These are phyloP conservation scores for Solanum gracilifrons DNA, from an alignment of 257 asterid species.

Conservation along the genomic window DNA sequence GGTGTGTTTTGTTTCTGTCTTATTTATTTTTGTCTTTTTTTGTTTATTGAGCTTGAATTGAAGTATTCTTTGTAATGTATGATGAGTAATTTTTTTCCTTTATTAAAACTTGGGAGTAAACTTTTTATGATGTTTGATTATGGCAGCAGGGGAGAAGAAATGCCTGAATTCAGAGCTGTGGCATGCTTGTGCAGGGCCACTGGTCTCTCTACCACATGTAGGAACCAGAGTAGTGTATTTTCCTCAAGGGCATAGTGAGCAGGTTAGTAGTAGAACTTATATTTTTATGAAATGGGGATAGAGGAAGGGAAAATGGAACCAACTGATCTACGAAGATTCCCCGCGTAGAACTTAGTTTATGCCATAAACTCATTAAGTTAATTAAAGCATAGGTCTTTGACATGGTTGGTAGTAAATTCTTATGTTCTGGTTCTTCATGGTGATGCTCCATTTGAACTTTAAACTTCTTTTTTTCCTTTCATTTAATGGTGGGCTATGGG, in stretches of 20 bases:
- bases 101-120: background rate
- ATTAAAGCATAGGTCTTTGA: background rate
- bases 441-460: background rate
- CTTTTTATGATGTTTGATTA: background rate
- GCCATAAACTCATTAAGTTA: background rate
- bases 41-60: background rate
- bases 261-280: conserved; percentile 28
- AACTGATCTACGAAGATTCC: background rate
- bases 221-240: conserved; percentile 87
- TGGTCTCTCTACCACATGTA: conserved; percentile 74
- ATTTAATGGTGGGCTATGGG: background rate
- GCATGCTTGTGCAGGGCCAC: conserved; percentile 98
- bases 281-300: background rate
- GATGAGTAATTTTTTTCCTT: background rate
- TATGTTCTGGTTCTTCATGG: background rate
- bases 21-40: background rate
- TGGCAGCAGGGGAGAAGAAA: conserved; percentile 60
- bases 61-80: background rate
- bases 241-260: conserved; percentile 95
- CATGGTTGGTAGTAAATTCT: background rate
- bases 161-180: conserved; percentile 94
- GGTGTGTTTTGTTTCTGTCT: conserved; percentile 17
- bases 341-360: background rate
- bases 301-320: background rate
- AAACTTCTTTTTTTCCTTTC: background rate